Conservation (phyloP, 306 rosid genomes). For the Vigna reflexopilosa region DNA sequence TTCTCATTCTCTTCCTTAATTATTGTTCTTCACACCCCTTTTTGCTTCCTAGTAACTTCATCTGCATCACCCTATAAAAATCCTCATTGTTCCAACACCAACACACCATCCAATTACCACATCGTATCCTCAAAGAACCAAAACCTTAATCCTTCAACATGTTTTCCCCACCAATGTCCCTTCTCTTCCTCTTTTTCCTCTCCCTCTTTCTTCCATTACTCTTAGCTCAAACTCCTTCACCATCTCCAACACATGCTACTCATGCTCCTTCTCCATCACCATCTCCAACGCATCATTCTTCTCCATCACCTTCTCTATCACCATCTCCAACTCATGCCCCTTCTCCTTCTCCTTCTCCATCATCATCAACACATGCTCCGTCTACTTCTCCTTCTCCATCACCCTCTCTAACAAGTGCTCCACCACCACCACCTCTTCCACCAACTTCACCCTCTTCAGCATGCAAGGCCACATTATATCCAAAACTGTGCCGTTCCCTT, state of each 20-base stretch:
- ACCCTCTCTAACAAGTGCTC: neutral
- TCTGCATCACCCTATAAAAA: slow-evolving; percentile 16
- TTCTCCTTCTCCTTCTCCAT: slow-evolving; percentile 17
- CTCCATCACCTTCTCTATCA: slow-evolving; percentile 9
- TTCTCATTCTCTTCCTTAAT: neutral
- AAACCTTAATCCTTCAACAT: slow-evolving; percentile 24
- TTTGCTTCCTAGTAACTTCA: slow-evolving; percentile 23
- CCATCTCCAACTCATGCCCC: neutral
- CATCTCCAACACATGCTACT: neutral
- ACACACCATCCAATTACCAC: neutral
- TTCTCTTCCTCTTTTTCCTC: neutral
- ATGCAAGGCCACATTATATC: slow-evolving; percentile 70
- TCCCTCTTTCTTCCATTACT: slow-evolving; percentile 5
- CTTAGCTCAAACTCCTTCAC: slow-evolving; percentile 33
- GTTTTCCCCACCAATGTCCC: slow-evolving; percentile 26
- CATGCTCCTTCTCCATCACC: slow-evolving; percentile 7
- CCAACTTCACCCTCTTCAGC: slow-evolving; percentile 50
- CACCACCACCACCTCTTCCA: slow-evolving; percentile 4
- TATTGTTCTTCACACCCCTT: slow-evolving; percentile 33
- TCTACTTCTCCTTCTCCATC: neutral
- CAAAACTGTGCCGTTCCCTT: slow-evolving; percentile 82
- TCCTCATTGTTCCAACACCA: neutral
- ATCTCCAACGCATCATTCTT: neutral
- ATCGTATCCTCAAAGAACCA: neutral
- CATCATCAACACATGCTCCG: slow-evolving; percentile 39